Evolutionary conservation across 2,329 filamentous ascomycete species (phyloP), one percentile per base, ranked within the genome.

Genomic region (Grosmannia huntii): DNA sequence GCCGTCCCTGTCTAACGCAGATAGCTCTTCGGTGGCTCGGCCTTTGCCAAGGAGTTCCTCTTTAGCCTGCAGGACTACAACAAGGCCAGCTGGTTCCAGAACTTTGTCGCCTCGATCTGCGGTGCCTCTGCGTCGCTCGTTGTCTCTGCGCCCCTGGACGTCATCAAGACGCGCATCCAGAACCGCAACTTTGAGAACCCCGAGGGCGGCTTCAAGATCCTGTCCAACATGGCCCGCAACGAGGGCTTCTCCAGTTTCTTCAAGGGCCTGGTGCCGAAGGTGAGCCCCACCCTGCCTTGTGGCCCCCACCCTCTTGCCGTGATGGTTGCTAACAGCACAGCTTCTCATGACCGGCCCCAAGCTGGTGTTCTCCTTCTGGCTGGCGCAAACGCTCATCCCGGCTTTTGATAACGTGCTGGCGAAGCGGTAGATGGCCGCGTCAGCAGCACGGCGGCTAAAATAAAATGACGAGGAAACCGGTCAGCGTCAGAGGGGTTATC

Each of bases 101-200:
- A 99, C 81, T 99, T 99, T 66, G 79, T 99, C 63, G 94, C 94
- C 50, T 97, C 94, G 9, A 91, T 99, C 66, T 90, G 87, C 61
- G 94, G 94, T 76, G 94, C 94, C 57, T 94, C 89, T 58, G 90
- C 94, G 14, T 96, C 91, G n/a, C 82, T 99, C 53, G 74, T 99
- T 54, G 92, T 99, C 55, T 96, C 91, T n/a, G 91, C 91, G 27
- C 92, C 92, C 31, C 81, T 97, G 60, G 92, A 97, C 70, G 92
- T 97, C 66, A 94, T 97, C 81, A 97, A 97, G 82, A 96, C 92
- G 60, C 85, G 92, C 68, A 96, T 97, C 67, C 92, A 97, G 76
- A 97, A 97, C 81, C 84, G 88, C 69, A 97, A 99, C 79, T 99
- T 99, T 67, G 94, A 99, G 64, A 94, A 96, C 78, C 92, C 92